A percentile compares a stretch with the other conserved stretches of the same genome.
Conservation (phyloP, 225 moss, liverwort and hornwort species). For the Pseudoscleropodium purum region DNA sequence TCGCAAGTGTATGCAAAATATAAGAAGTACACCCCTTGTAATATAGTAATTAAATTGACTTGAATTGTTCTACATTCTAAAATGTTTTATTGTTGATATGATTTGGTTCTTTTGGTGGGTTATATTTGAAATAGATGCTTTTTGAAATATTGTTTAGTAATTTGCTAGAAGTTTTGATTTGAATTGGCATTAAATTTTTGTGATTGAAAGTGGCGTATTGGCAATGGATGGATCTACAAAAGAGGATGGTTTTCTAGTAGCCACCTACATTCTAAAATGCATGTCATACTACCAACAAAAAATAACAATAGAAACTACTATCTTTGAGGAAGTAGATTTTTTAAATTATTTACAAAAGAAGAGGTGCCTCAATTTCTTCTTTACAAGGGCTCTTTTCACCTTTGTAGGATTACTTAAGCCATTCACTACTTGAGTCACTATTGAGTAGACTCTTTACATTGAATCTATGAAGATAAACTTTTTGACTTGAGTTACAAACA, state of each 20-base stretch:
- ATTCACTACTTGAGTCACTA: fast-evolving
- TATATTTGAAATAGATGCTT: not conserved
- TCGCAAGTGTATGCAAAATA: too few relatives aligned
- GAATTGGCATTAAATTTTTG: not conserved
- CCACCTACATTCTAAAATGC: too few relatives aligned
- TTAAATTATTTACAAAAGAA: not conserved
- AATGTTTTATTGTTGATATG: not conserved
- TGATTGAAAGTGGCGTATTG: not conserved
- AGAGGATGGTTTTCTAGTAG: not conserved
- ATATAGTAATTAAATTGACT: too few relatives aligned
- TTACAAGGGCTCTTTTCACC: not conserved
- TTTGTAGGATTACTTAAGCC: not conserved
- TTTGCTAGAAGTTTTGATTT: not conserved
- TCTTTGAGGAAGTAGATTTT: not conserved
- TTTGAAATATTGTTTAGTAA: too few relatives aligned
- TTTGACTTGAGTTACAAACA: not conserved
- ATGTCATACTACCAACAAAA: not conserved
- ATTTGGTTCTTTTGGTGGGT: not conserved
- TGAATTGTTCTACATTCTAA: not conserved
- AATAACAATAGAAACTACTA: not conserved
- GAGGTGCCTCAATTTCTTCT: fast-evolving
- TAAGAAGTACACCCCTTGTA: too few relatives aligned
- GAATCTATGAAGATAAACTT: fast-evolving
- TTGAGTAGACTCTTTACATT: fast-evolving
- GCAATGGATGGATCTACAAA: not conserved